These are phyloP conservation scores for Alternaria triticimaculans DNA, from an alignment of 2,329 filamentous ascomycete genomes.

Conservation along the genomic window DNA sequence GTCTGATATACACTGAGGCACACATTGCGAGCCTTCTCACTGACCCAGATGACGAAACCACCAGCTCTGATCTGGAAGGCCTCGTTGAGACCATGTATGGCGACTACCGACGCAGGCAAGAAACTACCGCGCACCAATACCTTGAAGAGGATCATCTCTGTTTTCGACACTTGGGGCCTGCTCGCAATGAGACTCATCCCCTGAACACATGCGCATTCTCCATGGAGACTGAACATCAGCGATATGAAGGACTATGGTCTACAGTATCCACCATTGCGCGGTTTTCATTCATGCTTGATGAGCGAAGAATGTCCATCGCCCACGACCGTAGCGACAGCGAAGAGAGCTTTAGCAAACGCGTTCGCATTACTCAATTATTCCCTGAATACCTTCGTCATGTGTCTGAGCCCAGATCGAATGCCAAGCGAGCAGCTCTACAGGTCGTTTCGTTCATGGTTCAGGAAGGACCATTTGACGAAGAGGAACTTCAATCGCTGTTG, in stretches of 20 bases:
- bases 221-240: conserved; percentile 41
- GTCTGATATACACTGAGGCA: conserved; percentile 66
- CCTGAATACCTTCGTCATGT: conserved; percentile 51
- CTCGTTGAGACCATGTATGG: conserved; percentile 73
- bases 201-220: conserved; percentile 40
- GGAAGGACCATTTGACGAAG: conserved; percentile 48
- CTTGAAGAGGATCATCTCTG: conserved; percentile 79
- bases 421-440: conserved; percentile 61
- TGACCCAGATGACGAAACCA: conserved; percentile 27
- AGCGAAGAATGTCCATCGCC: conserved; percentile 23
- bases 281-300: conserved; percentile 46
- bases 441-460: conserved; percentile 58
- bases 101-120: conserved; percentile 77
- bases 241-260: conserved; percentile 45
- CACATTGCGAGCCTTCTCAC: conserved; percentile 47
- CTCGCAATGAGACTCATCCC: conserved; percentile 28
- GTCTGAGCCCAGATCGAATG: conserved; percentile 41
- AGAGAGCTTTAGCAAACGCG: conserved; percentile 45
- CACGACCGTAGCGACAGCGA: conserved; percentile 28
- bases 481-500: conserved; percentile 64
- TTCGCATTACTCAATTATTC: conserved; percentile 46
- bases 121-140: conserved; percentile 52
- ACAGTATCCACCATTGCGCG: conserved; percentile 50
- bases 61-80: conserved; percentile 61
- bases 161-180: conserved; percentile 53